Evolutionary conservation across 352 stramenopile genomes (phyloP).

Genomic region (Phytophthora multivora): DNA sequence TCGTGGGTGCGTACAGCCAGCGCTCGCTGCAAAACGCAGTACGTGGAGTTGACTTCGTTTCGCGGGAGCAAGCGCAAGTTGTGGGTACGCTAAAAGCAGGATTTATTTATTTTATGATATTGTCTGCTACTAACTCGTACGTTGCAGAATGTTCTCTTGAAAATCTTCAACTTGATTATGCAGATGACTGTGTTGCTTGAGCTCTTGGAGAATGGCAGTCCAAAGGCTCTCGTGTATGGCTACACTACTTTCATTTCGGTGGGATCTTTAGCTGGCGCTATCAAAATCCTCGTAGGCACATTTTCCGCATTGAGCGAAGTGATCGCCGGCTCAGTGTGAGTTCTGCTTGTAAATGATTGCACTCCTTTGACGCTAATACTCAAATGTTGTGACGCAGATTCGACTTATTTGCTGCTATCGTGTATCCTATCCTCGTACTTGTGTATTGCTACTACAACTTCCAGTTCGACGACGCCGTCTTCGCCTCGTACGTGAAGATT

Average conservation of each 20-base stretch:
- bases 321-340: conserved; percentile 30
- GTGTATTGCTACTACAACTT: conserved; percentile 36
- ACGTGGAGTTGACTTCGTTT: conserved; percentile 18
- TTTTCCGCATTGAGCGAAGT: conserved; percentile 31
- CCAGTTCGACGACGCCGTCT: conserved; percentile 30
- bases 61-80: conserved; percentile 19
- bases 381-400: conserved; percentile 19
- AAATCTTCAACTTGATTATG: conserved; percentile 30
- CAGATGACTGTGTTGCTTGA: conserved; percentile 24
- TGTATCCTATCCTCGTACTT: conserved; percentile 29
- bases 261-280: conserved; percentile 24
- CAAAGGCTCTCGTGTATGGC: conserved; percentile 10
- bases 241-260: conserved; percentile 27
- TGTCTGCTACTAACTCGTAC: neutral
- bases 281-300: conserved; percentile 19
- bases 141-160: conserved; percentile 24
- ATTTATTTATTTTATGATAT: neutral
- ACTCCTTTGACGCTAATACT: neutral
- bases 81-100: conserved; percentile 7
- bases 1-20: conserved; percentile 9
- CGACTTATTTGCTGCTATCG: conserved; percentile 33
- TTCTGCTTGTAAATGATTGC: neutral
- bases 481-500: conserved; percentile 22
- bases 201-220: conserved; percentile 20
- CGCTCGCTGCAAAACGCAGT: conserved; percentile 1